Conservation (phyloP, 2,329 filamentous ascomycete species). For the Bipolaris oryzae region DNA sequence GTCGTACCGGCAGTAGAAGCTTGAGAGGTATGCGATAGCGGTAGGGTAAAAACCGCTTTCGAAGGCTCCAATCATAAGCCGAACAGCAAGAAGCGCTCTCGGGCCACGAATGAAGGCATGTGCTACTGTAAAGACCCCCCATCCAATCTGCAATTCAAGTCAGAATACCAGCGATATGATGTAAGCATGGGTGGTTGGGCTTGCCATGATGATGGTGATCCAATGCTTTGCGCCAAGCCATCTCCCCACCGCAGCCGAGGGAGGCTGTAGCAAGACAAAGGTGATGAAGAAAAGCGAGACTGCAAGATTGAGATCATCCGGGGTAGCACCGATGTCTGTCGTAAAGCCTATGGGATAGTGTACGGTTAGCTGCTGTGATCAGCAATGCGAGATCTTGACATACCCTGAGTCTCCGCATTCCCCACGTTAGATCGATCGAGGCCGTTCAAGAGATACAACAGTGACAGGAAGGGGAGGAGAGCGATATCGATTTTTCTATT, state of each 20-base stretch:
- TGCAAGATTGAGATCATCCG: constrained; percentile 33
- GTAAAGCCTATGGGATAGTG: constrained; percentile 23
- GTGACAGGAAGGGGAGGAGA: constrained; percentile 27
- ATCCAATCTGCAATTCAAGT: constrained; percentile 25
- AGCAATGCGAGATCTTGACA: constrained; percentile 1
- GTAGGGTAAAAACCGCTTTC: constrained; percentile 64
- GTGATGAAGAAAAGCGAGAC: constrained; percentile 35
- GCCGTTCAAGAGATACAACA: constrained; percentile 33
- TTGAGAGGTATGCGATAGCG: constrained; percentile 60
- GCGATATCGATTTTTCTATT: constrained; percentile 32
- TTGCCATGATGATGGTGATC: constrained; percentile 27
- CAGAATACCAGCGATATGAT: background rate
- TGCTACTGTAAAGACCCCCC: constrained; percentile 31
- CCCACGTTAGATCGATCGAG: constrained; percentile 34
- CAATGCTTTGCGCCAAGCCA: constrained; percentile 31
- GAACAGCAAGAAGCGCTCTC: constrained; percentile 25
- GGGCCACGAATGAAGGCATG: constrained; percentile 31
- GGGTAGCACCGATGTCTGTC: constrained; percentile 26
- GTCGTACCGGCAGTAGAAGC: constrained; percentile 55
- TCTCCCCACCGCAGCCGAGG: constrained; percentile 27
- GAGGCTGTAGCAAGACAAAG: constrained; percentile 32
- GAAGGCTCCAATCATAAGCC: constrained; percentile 47
- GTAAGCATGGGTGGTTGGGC: background rate
- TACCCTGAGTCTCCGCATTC: constrained; percentile 36
- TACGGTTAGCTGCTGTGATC: constrained; percentile 3